Base-by-base conservation (phyloP, 1,284 basidiomycete genomes). In the Naganishia liquefaciens region DNA sequence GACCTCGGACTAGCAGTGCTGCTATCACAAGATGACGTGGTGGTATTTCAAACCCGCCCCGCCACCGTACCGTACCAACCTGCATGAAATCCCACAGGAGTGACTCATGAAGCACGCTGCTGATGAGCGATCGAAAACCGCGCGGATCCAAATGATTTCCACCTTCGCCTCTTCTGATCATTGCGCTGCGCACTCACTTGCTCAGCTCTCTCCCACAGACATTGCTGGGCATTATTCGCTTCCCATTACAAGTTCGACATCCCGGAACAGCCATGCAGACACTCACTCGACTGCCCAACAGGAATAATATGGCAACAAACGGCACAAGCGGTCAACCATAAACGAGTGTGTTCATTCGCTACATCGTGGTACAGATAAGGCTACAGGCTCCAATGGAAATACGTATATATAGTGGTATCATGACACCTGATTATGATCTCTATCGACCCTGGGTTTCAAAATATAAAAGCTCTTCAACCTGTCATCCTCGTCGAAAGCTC, bases 121-220 rank as follows among this genome's bases (percentile, higher is more conserved):
- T 37, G 43, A 44, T 37, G 43, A 44, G 23, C 43, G 43, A 49
- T 49, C 47, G 47, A 49, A 49, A 49, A 49, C 47, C 13, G 3
- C 10, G 47, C 47, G 47, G 47, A 49, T 49, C 23, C 47, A 49
- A 49, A 49, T 49, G 9, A 49, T 49, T 23, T 49, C 47, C 47
- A 49, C 33, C 13, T 37, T 37, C 33, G 33, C 33, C 33, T 37
- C 30, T 33, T 33, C 30, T 33, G 30, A 5, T 10, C 30, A 33
- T 5, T 33, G 5, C n/a, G n/a, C n/a, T n/a, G n/a, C n/a, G n/a
- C n/a, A n/a, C n/a, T n/a, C n/a, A n/a, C 30, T 33, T 33, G 30
- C 30, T 33, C 10, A 10, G 10, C 30, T 33, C 30, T 5, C 5
- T 10, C 10, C 30, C 30, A 5, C 30, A 10, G 30, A 33, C 5